These are phyloP conservation scores for Infundibulicybe gibba DNA, from an alignment of 768 basidiomycete genomes.

Conservation along the genomic window DNA sequence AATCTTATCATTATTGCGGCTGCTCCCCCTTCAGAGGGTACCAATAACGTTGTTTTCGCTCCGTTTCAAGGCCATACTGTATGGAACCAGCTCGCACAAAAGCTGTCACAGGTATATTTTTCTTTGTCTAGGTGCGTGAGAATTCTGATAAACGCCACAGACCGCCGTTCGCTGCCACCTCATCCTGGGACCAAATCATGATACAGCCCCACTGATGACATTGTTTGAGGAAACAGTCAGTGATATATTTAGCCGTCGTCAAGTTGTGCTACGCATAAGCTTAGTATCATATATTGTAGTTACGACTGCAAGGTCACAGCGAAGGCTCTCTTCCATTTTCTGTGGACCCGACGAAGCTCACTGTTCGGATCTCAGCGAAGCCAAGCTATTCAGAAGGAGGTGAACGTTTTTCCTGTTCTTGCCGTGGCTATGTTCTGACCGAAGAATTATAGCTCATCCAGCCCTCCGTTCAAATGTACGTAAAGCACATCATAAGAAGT, in stretches of 20 bases:
- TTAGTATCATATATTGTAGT: slow-evolving; percentile 21
- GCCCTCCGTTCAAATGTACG: slow-evolving; percentile 24
- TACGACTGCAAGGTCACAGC: slow-evolving; percentile 32
- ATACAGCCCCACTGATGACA: slow-evolving; percentile 40
- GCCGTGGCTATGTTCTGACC: slow-evolving; percentile 2
- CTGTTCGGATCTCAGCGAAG: slow-evolving; percentile 42
- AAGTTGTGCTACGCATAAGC: slow-evolving; percentile 1
- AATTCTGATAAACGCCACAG: slow-evolving; percentile 24
- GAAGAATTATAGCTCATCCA: slow-evolving; percentile 5
- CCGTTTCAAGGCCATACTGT: slow-evolving; percentile 27
- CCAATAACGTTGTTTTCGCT: slow-evolving; percentile 17
- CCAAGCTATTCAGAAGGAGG: slow-evolving; percentile 20
- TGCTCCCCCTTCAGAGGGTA: slow-evolving; percentile 35
- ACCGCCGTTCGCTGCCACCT: slow-evolving; percentile 56
- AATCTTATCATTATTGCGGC: slow-evolving; percentile 57
- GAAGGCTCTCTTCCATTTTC: slow-evolving; percentile 41
- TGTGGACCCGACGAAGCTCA: slow-evolving; percentile 27
- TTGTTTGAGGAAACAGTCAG: slow-evolving; percentile 48
- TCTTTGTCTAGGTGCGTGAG: slow-evolving; percentile 1
- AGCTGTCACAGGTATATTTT: slow-evolving; percentile 37
- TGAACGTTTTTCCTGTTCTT: slow-evolving; percentile 14
- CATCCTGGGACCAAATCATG: slow-evolving; percentile 42
- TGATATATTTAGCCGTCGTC: background rate
- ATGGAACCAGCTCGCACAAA: slow-evolving; percentile 39
- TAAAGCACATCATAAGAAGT: slow-evolving; percentile 16